Conservation (phyloP, 2,329 filamentous ascomycete genomes). For the Talaromyces atroroseus region DNA sequence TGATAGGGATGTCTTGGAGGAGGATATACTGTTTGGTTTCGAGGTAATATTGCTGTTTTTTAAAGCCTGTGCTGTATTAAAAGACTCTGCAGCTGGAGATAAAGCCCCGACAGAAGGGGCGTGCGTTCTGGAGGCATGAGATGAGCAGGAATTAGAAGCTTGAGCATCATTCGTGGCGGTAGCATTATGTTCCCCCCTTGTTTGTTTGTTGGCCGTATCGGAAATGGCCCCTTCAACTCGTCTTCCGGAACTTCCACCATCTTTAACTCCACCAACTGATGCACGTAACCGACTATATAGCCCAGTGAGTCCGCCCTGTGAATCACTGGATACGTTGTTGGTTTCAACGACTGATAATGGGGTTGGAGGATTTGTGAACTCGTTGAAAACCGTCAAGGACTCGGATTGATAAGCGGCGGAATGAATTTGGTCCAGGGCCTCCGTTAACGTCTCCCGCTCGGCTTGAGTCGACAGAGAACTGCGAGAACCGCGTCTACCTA, state of each 20-base stretch:
- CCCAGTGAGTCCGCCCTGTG: slow-evolving; percentile 82
- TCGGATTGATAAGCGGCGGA: slow-evolving; percentile 79
- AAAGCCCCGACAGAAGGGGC: slow-evolving; percentile 31
- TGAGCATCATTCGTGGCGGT: slow-evolving; percentile 19
- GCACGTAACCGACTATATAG: slow-evolving; percentile 81
- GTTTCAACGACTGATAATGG: slow-evolving; percentile 60
- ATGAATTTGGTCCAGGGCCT: slow-evolving; percentile 82
- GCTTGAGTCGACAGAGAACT: slow-evolving; percentile 50
- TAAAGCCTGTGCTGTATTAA: slow-evolving; percentile 17
- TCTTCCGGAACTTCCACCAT: slow-evolving; percentile 37
- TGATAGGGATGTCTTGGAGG: slow-evolving; percentile 30
- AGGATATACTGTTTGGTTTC: slow-evolving; percentile 38
- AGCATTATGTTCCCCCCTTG: slow-evolving; percentile 12
- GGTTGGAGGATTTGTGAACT: slow-evolving; percentile 64
- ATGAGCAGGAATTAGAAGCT: slow-evolving; percentile 25
- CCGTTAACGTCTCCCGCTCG: slow-evolving; percentile 69
- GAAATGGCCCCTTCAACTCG: slow-evolving; percentile 17
- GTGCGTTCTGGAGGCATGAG: slow-evolving; percentile 33
- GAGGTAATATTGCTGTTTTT: slow-evolving; percentile 37
- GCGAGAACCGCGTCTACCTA: slow-evolving; percentile 44
- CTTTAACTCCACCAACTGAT: slow-evolving; percentile 67
- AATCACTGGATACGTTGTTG: slow-evolving; percentile 60
- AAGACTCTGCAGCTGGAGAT: slow-evolving; percentile 25
- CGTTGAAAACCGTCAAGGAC: slow-evolving; percentile 86
- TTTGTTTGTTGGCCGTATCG: slow-evolving; percentile 17